Base-by-base conservation (phyloP, 768 basidiomycete genomes). In the Lactarius indigo region DNA sequence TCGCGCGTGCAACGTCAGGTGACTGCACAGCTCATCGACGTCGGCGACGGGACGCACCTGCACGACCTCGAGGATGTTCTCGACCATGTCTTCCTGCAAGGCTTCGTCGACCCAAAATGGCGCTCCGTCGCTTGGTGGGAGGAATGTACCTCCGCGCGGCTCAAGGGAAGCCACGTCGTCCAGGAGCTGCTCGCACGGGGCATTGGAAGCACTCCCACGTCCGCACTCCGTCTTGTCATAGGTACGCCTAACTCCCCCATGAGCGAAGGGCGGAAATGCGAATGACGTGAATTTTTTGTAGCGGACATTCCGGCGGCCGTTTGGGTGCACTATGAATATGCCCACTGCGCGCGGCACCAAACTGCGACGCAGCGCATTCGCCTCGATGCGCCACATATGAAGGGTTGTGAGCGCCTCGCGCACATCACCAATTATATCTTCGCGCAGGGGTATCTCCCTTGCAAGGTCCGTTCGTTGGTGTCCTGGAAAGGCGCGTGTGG, bases 341-440 rank as follows among this genome's bases (percentile, higher is more conserved):
- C 75, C 35, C 74, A 80, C 74, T 76, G 73, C 57, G 64, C 75
- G 10, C 67, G 58, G 20, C 72, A 73, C 4, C 75, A 76, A 37
- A 70, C 74, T 20, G 77, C 81, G 41, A 74, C 76, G n/a, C 83
- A 83, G 69, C 80, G 81, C 37, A 68, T 82, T 68, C 80, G 78
- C 72, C 75, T 83, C 44, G 76, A 78, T 44, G 65, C 68, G 47
- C 68, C 70, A 0, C 73, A 76, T 44, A 50, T 41, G 39, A 78
- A 74, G 70, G 73, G 35, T 18, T 59, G 79, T 59, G 80, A 80
- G 66, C 73, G 75, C 30, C 66, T 83, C 26, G 80, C 81, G n/a
- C 78, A 83, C 63, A 69, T 83, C 63, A 82, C 81, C 59, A 84
- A 83, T 75, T 66, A 83, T 64, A 75, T 83, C 69, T 84, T 84